phyloP scores from a whole-genome alignment of 176 grass and related monocot species.

The Oryza brachyantha region DNA sequence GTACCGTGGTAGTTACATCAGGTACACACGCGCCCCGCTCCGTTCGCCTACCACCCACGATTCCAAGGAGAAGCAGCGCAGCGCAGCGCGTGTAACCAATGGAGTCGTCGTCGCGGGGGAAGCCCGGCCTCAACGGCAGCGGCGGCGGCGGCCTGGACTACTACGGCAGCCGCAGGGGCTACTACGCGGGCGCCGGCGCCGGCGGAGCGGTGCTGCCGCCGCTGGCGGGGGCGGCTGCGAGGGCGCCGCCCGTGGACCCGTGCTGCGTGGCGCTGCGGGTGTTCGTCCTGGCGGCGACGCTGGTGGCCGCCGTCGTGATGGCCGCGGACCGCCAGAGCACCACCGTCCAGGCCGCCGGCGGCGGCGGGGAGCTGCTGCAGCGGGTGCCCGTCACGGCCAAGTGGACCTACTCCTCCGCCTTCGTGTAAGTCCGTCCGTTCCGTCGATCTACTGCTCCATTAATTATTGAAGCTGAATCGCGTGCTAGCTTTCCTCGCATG shows the following conservation, averaged over 20 bases:
- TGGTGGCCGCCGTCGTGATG: constrained; percentile 61
- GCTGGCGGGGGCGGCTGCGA: neutral
- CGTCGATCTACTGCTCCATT: neutral
- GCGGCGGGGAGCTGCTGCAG: constrained; percentile 48
- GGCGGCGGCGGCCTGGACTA: neutral
- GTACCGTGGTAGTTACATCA: too few species aligned
- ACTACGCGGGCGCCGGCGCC: neutral
- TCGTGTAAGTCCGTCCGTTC: constrained; percentile 46
- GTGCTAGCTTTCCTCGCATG: neutral
- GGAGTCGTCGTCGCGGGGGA: constrained; percentile 40
- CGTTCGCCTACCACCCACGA: constrained; percentile 25
- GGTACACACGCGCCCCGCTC: neutral
- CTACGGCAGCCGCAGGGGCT: constrained; percentile 26
- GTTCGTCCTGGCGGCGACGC: constrained; percentile 44
- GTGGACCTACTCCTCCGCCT: constrained; percentile 62
- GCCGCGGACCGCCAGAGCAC: constrained; percentile 51
- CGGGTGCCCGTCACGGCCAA: constrained; percentile 61
- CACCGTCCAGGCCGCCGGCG: constrained; percentile 31
- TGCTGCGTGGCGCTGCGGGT: constrained; percentile 40
- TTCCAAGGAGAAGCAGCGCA: neutral
- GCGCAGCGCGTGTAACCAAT: constrained; percentile 18
- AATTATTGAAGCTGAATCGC: neutral
- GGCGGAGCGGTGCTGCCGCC: neutral
- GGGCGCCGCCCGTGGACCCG: constrained; percentile 2
- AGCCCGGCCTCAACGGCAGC: constrained; percentile 50